These are phyloP conservation scores for Mucor lusitanicus DNA, from an alignment of 371 early-diverging fungal species.

Conservation along the genomic window DNA sequence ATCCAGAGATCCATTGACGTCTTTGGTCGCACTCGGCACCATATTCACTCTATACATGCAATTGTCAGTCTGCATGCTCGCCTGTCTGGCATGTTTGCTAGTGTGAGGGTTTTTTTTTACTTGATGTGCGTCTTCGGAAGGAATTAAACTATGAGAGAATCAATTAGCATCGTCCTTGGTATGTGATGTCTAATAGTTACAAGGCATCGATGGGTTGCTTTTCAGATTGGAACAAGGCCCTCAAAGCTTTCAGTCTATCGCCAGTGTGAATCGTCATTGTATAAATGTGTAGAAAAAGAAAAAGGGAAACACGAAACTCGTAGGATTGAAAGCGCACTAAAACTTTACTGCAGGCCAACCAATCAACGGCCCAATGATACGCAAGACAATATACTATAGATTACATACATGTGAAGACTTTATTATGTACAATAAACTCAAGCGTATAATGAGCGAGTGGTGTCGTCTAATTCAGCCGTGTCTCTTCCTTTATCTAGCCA, in stretches of 20 bases:
- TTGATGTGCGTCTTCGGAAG: constrained; percentile 86
- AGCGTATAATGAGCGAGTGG: background rate
- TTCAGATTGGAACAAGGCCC: constrained; percentile 17
- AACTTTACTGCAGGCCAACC: background rate
- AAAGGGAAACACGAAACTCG: constrained; percentile 8
- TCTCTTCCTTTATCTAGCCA: constrained; percentile 16
- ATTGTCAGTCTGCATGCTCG: background rate
- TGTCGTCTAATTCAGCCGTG: background rate
- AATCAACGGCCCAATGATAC: background rate
- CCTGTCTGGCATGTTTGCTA: background rate
- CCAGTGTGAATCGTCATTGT: constrained; percentile 23
- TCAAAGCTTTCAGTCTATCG: constrained; percentile 23
- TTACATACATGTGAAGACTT: too few relatives aligned
- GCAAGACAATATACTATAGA: too few relatives aligned
- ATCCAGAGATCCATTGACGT: constrained; percentile 90
- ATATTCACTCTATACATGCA: constrained; percentile 85
- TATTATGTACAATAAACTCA: constrained; percentile 5
- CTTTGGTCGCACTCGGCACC: constrained; percentile 86
- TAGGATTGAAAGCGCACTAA: background rate
- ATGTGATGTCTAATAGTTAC: too few relatives aligned
- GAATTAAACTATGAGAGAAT: constrained; percentile 55
- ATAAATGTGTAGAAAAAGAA: background rate
- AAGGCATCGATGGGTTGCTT: constrained; percentile 23
- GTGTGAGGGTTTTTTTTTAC: constrained; percentile 25
- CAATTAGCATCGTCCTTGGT: background rate